Percentiles rank a stretch among this genome's conserved stretches.
phyloP scores from a whole-genome alignment of 2,329 filamentous ascomycete genomes.

The Aquanectria penicillioides region DNA sequence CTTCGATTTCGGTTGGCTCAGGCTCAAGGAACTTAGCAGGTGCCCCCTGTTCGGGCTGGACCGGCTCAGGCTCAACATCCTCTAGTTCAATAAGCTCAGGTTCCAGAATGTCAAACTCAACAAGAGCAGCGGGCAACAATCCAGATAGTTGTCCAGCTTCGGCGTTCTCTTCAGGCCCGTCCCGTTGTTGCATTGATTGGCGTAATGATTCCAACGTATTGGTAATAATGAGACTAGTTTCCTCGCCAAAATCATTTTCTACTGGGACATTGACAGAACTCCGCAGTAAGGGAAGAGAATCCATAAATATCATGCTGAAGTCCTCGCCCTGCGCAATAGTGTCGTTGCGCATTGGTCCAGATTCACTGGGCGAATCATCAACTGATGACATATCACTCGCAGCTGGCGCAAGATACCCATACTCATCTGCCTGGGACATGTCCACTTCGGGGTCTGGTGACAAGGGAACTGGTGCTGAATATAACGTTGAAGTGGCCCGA shows the following conservation, averaged over 20 bases:
- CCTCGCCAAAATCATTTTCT: conserved; percentile 62
- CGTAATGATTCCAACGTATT: conserved; percentile 63
- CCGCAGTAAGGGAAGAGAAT: conserved; percentile 60
- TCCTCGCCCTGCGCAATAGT: conserved; percentile 62
- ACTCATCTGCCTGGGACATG: conserved; percentile 37
- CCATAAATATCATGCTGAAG: conserved; percentile 69
- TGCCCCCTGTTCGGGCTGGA: background rate
- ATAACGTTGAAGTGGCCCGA: conserved; percentile 32
- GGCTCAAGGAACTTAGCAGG: background rate
- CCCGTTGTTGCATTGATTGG: conserved; percentile 43
- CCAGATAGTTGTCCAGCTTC: too few relatives aligned
- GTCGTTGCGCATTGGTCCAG: conserved; percentile 45
- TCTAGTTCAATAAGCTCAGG: conserved; percentile 3
- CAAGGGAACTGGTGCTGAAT: conserved; percentile 21
- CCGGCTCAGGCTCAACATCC: background rate
- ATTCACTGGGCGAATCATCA: conserved; percentile 41
- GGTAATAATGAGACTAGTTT: conserved; percentile 66
- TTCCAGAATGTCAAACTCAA: background rate
- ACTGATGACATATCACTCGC: conserved; percentile 48
- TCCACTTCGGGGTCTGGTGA: conserved; percentile 28
- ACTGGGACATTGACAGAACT: conserved; percentile 46
- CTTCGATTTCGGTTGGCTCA: background rate
- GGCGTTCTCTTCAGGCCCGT: too few relatives aligned
- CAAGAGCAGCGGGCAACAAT: too few relatives aligned
- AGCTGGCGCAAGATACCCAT: conserved; percentile 42